Base-by-base conservation (phyloP, 768 basidiomycete genomes). In the Amanita rubescens region DNA sequence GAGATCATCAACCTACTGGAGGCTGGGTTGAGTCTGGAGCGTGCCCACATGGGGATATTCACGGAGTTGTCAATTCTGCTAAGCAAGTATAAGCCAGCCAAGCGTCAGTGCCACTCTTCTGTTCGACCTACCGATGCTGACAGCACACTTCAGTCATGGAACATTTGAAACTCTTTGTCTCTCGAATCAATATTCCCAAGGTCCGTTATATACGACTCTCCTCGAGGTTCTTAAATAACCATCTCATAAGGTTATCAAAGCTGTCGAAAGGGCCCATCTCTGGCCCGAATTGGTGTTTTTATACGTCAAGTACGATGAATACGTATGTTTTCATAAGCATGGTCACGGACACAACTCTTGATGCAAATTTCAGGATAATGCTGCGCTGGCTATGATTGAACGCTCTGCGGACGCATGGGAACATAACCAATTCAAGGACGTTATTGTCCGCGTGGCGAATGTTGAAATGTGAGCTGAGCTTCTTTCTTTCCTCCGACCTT, bases 11-110 rank as follows among this genome's bases (percentile, higher is more conserved):
- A 82, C 51, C 76, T 98, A 17, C 75, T 99, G 59, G 96, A 99
- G 67, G 94, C 94, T 56, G 96, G 93, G 59, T 73, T 99, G 55
- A 97, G 95, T 65, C 75, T 98, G 60, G 96, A 99, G 71, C 84
- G 96, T 51, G 96, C 96, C 30, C 96, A 99, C 63, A 94, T 95
- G 93, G 95, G 95, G 59, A 94, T 98, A 67, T 98, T 97, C 74
- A 96, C 95, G 5, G 95, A 97, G 65, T 76, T 98, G 37, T 80
- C 91, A 2, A 87, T 90, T 55, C 70, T 97, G 41, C 85, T 96
- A 64, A 92, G 93, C 80, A 97, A 96, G 72, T 97, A 96, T 70
- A 81, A 82, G 66, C 94, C 94, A 1, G 87, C 87, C 58, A 95
- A 94, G 70, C 75, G 93, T 94, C 63, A 69, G 88, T 75, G 1